Base-by-base conservation (phyloP, 2,329 filamentous ascomycete species). In the Corynespora cassiicola region DNA sequence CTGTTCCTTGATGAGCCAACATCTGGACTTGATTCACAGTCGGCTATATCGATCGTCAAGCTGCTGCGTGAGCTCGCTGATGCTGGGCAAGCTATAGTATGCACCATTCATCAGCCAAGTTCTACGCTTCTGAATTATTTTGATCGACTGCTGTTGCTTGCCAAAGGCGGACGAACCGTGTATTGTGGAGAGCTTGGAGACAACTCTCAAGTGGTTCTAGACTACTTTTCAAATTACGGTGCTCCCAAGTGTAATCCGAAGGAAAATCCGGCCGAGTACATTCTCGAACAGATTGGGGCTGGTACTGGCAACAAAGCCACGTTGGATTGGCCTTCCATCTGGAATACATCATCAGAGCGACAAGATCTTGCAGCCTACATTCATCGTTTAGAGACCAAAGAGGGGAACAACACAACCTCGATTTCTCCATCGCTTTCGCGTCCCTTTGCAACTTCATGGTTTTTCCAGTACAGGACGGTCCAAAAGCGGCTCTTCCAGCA, bases 111-210 rank as follows among this genome's bases (percentile, higher is more conserved):
- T 45, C 83, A 96, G 68, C 90, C 90, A 11, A 92, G 88, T 7
- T 88, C 90, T 18, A 88, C 92, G 77, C 77, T 95, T 23, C 94
- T 95, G 75, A 87, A 95, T 65, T 84, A 87, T 42, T 95, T 91
- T 61, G 87, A 91, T 55, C 79, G 85, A 32, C 78, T 91, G 6
- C 76, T 90, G 21, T 87, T 90, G 71, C 72, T 90, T 8, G 82
- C 83, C 15, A 85, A 80, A 61, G 86, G 87, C 36, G 87, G 87
- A 39, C 79, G 75, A 60, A 88, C 85, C 1, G 84, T 90, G 26
- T 91, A 90, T 71, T 90, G 89, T 59, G 87, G 86, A 35, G 81
- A 86, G 3, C 83, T 90, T 45, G 87, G 87, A 45, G 70, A 84
- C 53, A 82, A 86, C 65, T 85, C 84, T 2, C 72, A 77, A 41